Evolutionary conservation across 2,329 filamentous ascomycete species (phyloP).

Genomic region (Fusarium udum): DNA sequence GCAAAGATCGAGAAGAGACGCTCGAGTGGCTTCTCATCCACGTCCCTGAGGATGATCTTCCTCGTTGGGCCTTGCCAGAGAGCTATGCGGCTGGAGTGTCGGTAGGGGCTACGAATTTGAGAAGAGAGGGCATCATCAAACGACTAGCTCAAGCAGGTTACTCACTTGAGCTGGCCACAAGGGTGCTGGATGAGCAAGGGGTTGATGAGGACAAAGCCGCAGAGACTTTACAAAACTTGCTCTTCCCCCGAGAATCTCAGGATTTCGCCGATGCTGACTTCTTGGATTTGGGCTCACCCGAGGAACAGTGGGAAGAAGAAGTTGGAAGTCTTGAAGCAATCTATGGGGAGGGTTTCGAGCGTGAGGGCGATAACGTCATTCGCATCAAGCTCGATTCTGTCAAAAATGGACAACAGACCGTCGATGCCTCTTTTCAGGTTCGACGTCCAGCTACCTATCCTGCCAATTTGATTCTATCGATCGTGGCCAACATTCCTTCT

Average conservation of each 20-base stretch:
- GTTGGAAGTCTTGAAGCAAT: slow-evolving; percentile 85
- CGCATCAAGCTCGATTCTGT: slow-evolving; percentile 72
- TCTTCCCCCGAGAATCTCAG: slow-evolving; percentile 40
- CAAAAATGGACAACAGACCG: slow-evolving; percentile 59
- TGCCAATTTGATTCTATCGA: slow-evolving; percentile 71
- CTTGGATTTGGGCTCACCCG: slow-evolving; percentile 59
- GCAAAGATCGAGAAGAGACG: slow-evolving; percentile 90
- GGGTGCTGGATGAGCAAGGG: slow-evolving; percentile 74
- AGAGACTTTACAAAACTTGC: slow-evolving; percentile 74
- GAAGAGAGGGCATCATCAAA: slow-evolving; percentile 83
- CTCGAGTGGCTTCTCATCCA: slow-evolving; percentile 97
- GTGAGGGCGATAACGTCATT: slow-evolving; percentile 70
- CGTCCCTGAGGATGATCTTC: slow-evolving; percentile 96
- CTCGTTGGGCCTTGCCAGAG: slow-evolving; percentile 89
- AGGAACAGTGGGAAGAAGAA: slow-evolving; percentile 85
- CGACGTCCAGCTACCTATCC: slow-evolving; percentile 81
- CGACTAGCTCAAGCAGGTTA: slow-evolving; percentile 86
- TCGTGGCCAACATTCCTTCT: slow-evolving; percentile 79
- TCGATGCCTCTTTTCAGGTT: slow-evolving; percentile 70
- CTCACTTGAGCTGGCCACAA: slow-evolving; percentile 82
- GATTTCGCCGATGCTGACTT: slow-evolving; percentile 50
- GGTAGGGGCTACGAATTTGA: slow-evolving; percentile 83
- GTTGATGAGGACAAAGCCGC: slow-evolving; percentile 82
- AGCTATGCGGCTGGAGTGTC: slow-evolving; percentile 91
- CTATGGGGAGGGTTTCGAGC: slow-evolving; percentile 77